Evolutionary conservation across 2,329 filamentous ascomycete genomes (phyloP), one percentile per base, ranked within the genome.

Genomic region (Pestalotiopsis sp.): DNA sequence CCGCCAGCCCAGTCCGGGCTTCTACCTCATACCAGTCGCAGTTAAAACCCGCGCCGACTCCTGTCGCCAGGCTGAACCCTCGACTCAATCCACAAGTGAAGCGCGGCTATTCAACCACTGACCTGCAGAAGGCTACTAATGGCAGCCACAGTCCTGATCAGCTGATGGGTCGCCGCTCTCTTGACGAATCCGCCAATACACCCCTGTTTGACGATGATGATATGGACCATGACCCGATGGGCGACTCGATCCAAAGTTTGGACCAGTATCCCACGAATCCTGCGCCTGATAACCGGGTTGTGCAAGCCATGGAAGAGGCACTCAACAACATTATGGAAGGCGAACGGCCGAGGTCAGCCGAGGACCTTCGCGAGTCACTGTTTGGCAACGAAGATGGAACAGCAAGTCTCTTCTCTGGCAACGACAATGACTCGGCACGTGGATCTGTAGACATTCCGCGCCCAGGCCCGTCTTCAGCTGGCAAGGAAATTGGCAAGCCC

Each of bases 271-370:
- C 83, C n/a, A 85, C 87, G 11, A 85, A 85, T 69, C 85, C 85
- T 25, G 84, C 84, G 0, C 91, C 92, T 5, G 92, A 97, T 75
- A 92, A 88, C 0, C 88, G 91, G 69, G 92, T 98, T 36, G 94
- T 99, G 5, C 90, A 97, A 80, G 95, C 94, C 3, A 95, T 99
- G 88, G 95, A 98, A 78, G 90, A 93, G 72, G 96, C 95, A 17
- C 85, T 99, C 63, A 97, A 92, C 72, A 93, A 95, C 72, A 99
- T 99, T 71, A 92, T 99, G 84, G 94, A 94, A 73, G 90, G 94
- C 72, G 89, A 92, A 62, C 90, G 85, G 41, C 87, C 87, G 14
- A 82, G 92, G 64, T 89, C 88, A 23, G 86, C 88, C 1, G 89
- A 91, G 73, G 90, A 91, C 72, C 79, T 91, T 17, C 84, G 89